Percentiles rank a stretch among this genome's conserved stretches.
These are phyloP conservation scores for Raffaelea arxii DNA, from an alignment of 2,329 filamentous ascomycete genomes.

Conservation along the genomic window DNA sequence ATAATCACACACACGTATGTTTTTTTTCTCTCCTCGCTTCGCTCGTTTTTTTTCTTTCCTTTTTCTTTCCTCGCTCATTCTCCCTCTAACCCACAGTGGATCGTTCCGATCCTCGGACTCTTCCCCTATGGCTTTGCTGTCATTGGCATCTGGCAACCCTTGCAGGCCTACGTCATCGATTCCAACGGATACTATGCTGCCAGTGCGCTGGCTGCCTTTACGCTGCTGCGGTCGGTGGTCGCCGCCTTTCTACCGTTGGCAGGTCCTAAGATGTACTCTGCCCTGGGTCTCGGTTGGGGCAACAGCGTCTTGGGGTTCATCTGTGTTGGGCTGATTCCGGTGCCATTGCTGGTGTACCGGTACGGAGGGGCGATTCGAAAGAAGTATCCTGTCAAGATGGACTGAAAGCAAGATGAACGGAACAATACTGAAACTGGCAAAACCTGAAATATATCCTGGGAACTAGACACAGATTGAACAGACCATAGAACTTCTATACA, in stretches of 20 bases:
- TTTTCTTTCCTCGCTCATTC: neutral
- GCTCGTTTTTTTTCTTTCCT: neutral
- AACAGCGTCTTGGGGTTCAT: constrained; percentile 29
- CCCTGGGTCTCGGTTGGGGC: constrained; percentile 22
- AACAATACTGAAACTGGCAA: no score
- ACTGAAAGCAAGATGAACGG: neutral
- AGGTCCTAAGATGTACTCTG: constrained; percentile 22
- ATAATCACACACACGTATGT: constrained; percentile 14
- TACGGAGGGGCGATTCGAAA: constrained; percentile 28
- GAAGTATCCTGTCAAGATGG: constrained; percentile 7
- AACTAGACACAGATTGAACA: no score
- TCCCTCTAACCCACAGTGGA: constrained; percentile 4
- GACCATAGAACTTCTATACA: no score
- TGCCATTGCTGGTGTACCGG: constrained; percentile 44
- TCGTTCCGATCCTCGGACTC: constrained; percentile 12
- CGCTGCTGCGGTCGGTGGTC: constrained; percentile 42
- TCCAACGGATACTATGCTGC: constrained; percentile 48
- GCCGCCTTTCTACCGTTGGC: constrained; percentile 47
- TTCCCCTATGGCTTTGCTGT: constrained; percentile 22
- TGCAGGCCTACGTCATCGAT: constrained; percentile 47
- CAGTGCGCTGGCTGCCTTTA: constrained; percentile 49
- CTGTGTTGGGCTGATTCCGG: constrained; percentile 38
- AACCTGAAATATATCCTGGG: no score
- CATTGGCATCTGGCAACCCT: constrained; percentile 22
- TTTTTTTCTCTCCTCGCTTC: neutral